Conservation (phyloP, 2,329 filamentous ascomycete species). For the Coniochaeta ligniaria region DNA sequence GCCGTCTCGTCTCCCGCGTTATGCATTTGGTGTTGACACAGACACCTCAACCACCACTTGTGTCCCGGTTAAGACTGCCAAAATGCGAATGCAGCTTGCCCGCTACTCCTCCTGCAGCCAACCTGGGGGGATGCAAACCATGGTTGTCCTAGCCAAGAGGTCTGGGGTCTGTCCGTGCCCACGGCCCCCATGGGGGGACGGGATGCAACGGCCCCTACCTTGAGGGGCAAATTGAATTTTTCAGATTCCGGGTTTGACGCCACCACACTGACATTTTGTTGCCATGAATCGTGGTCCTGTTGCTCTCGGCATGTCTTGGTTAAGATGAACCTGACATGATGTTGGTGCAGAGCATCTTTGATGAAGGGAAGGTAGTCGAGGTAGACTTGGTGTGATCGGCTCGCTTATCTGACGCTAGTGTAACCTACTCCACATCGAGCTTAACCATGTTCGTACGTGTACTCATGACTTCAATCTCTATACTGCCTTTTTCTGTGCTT, state of each 20-base stretch:
- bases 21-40: not conserved
- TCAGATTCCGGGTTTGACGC: not conserved
- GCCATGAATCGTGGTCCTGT: not conserved
- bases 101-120: not conserved
- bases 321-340: not conserved
- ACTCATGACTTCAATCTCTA: not conserved
- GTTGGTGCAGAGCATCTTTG: not conserved
- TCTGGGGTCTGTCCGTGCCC: not conserved
- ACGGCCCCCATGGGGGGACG: not conserved
- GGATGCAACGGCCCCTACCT: not conserved
- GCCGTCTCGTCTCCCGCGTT: not conserved
- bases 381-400: not conserved
- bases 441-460: not conserved
- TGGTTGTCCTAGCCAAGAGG: not conserved
- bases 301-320: not conserved
- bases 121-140: not conserved
- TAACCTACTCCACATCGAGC: not conserved
- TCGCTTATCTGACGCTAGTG: not conserved
- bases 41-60: not conserved
- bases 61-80: not conserved
- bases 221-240: not conserved
- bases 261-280: not conserved
- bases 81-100: not conserved
- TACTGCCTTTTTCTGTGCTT: not conserved
- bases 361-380: not conserved